Conservation (phyloP, 768 basidiomycete species). For the Boletus huronensis region DNA sequence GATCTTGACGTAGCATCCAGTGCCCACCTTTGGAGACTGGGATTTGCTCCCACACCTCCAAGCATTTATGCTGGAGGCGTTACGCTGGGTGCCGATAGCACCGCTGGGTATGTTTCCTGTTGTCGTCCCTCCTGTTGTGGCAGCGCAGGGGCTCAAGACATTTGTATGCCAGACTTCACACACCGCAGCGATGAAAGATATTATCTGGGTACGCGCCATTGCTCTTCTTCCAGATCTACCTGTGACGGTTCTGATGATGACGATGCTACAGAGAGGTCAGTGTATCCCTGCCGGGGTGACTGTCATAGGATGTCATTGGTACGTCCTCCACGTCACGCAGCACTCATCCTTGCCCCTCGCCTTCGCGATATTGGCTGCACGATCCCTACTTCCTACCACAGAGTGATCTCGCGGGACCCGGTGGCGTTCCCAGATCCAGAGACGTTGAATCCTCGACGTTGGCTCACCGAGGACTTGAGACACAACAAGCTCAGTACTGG, state of each 20-base stretch:
- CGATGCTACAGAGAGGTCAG: constrained; percentile 12
- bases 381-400: not conserved
- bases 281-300: constrained; percentile 21
- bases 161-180: not conserved
- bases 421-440: not conserved
- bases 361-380: not conserved
- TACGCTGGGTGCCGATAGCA: not conserved
- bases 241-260: not conserved
- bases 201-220: not conserved
- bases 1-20: not conserved
- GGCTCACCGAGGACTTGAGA: not conserved
- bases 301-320: constrained; percentile 20
- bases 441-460: not conserved
- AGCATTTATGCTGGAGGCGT: not conserved
- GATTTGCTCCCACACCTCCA: not conserved
- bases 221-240: too few relatives aligned
- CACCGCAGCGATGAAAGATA: not conserved
- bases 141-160: too few relatives aligned
- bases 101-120: not conserved
- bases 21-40: not conserved
- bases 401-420: not conserved
- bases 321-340: too few relatives aligned
- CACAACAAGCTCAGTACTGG: too few relatives aligned
- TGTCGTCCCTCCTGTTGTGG: not conserved
- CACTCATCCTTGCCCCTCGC: not conserved